Evolutionary conservation across 2,329 filamentous ascomycete species (phyloP).

Genomic region (Taxawa tesnikishii): DNA sequence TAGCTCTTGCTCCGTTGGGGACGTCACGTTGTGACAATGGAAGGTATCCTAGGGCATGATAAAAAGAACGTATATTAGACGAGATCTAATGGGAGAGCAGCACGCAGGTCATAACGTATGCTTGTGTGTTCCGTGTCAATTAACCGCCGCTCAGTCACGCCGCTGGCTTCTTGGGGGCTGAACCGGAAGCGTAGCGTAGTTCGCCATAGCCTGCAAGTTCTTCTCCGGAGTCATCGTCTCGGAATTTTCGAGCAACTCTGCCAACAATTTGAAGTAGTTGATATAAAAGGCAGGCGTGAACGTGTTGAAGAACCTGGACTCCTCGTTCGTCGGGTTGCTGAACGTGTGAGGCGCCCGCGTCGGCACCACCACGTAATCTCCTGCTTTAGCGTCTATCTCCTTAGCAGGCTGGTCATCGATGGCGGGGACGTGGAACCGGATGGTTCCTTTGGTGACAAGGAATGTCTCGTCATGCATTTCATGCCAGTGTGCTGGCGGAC

Average conservation of each 20-base stretch:
- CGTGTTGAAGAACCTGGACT: conserved; percentile 45
- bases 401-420: conserved; percentile 18
- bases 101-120: too few relatives aligned
- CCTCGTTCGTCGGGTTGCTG: conserved; percentile 40
- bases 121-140: too few relatives aligned
- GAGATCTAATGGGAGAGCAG: too few relatives aligned
- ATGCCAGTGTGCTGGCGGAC: conserved; percentile 41
- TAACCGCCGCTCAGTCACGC: too few relatives aligned
- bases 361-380: conserved; percentile 45
- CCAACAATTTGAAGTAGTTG: conserved; percentile 43
- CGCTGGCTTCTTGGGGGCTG: too few relatives aligned
- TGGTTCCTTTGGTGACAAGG: conserved; percentile 38
- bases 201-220: conserved; percentile 35
- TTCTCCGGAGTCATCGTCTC: conserved; percentile 36
- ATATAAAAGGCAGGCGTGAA: conserved; percentile 46
- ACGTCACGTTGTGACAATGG: too few relatives aligned
- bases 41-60: too few relatives aligned
- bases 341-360: conserved; percentile 44
- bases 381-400: conserved; percentile 34
- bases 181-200: conserved; percentile 31
- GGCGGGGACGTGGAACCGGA: conserved; percentile 37
- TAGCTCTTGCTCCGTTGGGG: too few relatives aligned
- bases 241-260: conserved; percentile 28
- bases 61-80: too few relatives aligned
- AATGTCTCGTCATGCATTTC: conserved; percentile 49